Evolutionary conservation across 805 yeast genomes (phyloP), one percentile per base, ranked within the genome.

Genomic region (Suhomyces emberorum): DNA sequence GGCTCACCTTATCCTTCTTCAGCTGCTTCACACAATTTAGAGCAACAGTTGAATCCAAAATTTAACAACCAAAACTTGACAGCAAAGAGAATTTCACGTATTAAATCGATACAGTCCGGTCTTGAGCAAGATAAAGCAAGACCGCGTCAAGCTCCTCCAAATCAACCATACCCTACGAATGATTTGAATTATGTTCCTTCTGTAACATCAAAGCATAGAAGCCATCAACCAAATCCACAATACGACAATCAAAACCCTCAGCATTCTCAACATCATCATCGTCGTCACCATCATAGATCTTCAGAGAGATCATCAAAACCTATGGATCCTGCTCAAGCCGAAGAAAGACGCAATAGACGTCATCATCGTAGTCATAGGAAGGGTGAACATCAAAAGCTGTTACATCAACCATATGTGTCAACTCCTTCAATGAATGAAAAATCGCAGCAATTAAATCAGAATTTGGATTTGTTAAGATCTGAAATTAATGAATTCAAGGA

Each of bases 401-500:
- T 37, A 17, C 40, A 38, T 12, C 35, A 32, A 22, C 45, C 45
- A 10, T 37, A 44, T 27, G 42, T 33, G 15, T 24, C 22, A n/a
- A 32, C 30, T 4, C 37, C 48, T 7, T 14, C 38, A 4, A 23
- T 30, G 19, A 43, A 56, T 20, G 47, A 49, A 32, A 63, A 63
- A 44, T 51, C 69, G 0, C 45, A 48, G 15, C 63, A 67, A 35
- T 56, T 67, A 51, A 64, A 65, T 34, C 69, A 67, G 34, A 65
- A 68, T 36, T 50, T 68, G 34, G 70, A 66, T 37, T 44, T 68
- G 39, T 54, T 68, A 35, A 43, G 73, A 33, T 54, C 59, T 17
- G 74, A 68, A 42, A 66, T 68, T 42, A 67, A 68, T 42, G 72
- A 68, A 39, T 68, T 68, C 42, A 68, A 66, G 35, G 72, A 67